Evolutionary conservation across 75 land plant species (phyloP).

Genomic region (Adiantum capillusveneris): DNA sequence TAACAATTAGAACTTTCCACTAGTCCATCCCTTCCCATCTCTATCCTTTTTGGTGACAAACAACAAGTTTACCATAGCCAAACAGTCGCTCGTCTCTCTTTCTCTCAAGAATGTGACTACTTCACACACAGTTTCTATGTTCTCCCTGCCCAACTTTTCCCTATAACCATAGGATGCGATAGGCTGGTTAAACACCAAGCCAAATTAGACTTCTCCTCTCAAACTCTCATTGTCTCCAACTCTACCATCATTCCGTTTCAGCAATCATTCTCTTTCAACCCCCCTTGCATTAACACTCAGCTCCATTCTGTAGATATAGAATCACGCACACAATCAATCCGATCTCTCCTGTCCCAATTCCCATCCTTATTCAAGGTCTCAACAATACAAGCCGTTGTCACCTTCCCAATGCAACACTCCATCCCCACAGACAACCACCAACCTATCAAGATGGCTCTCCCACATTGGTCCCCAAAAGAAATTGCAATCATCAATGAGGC

Average conservation of each 20-base stretch:
- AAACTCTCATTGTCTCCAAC: background rate
- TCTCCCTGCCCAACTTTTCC: conserved; percentile 2
- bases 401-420: background rate
- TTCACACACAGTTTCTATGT: conserved; percentile 1
- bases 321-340: background rate
- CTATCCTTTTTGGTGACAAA: background rate
- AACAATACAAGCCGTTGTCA: background rate
- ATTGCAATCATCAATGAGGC: background rate
- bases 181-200: background rate
- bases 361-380: conserved; percentile 1
- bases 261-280: too few relatives aligned
- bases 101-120: background rate
- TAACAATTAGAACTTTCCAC: background rate
- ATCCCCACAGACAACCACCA: background rate
- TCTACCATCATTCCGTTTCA: background rate
- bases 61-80: background rate
- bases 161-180: background rate
- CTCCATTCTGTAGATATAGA: background rate
- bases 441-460: background rate
- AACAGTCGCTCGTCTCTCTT: too few relatives aligned
- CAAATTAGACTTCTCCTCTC: conserved; percentile 1
- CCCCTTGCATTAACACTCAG: conserved; percentile 1
- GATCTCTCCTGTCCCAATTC: conserved; percentile 1
- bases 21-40: background rate
- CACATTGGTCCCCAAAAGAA: background rate